Conservation (phyloP, 129 eudicot genomes). For the Deinandra increscens region DNA sequence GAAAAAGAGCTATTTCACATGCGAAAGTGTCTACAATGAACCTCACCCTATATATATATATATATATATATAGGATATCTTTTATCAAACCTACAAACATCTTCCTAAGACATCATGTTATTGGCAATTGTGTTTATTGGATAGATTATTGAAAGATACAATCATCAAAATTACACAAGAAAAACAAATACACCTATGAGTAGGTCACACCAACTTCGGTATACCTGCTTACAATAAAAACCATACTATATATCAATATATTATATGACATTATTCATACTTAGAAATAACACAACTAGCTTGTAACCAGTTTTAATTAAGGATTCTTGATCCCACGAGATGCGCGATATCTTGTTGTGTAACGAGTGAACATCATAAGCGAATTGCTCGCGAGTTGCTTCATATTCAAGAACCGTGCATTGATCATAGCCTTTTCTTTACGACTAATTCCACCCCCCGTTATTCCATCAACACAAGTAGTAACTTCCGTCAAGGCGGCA, state of each 20-base stretch:
- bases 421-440: conserved; percentile 44
- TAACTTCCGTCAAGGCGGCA: conserved; percentile 61
- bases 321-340: conserved; percentile 35
- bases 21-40: too few species aligned
- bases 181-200: conserved; percentile 10
- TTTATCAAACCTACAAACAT: too few species aligned
- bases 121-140: conserved; percentile 14
- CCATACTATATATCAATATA: conserved; percentile 23
- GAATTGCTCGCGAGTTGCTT: conserved; percentile 46
- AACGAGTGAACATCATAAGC: conserved; percentile 43
- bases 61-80: too few species aligned
- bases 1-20: too few species aligned
- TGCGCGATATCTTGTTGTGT: conserved; percentile 39
- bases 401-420: conserved; percentile 40
- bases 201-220: conserved; percentile 12
- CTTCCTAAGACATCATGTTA: too few species aligned
- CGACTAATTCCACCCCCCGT: conserved; percentile 36
- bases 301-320: not conserved
- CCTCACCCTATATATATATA: too few species aligned
- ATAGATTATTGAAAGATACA: not conserved
- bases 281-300: conserved; percentile 1
- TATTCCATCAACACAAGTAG: conserved; percentile 50
- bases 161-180: conserved; percentile 9
- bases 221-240: not conserved
- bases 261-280: conserved; percentile 28